A percentile compares a stretch with the other conserved stretches of the same genome.
phyloP scores from a whole-genome alignment of 345 rosid species.

The Hibiscus syriacus region DNA sequence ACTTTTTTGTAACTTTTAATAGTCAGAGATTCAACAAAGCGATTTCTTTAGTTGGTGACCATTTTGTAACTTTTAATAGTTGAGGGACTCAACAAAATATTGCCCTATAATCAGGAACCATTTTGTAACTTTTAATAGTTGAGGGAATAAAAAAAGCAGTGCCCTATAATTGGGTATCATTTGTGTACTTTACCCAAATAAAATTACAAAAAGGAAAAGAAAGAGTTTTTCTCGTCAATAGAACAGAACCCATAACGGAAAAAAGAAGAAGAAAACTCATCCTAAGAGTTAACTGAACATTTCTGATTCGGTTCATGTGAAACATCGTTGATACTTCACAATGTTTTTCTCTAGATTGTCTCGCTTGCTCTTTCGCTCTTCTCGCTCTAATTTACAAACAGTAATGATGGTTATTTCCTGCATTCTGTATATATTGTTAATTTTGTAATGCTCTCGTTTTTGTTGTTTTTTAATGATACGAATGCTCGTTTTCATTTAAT shows the following conservation, averaged over 20 bases:
- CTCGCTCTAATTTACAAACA: constrained; percentile 16
- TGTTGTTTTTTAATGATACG: fast-evolving
- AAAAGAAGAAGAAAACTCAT: neutral
- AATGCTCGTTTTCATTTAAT: neutral
- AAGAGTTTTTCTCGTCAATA: neutral
- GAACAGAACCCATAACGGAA: neutral
- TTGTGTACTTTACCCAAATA: too few relatives aligned
- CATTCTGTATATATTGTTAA: too few relatives aligned
- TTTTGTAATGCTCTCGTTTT: neutral
- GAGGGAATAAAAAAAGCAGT: too few relatives aligned
- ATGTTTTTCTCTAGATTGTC: constrained; percentile 30
- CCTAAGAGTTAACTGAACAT: neutral
- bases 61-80: too few relatives aligned
- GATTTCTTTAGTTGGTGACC: too few relatives aligned
- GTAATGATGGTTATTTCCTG: constrained; percentile 1
- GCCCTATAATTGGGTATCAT: too few relatives aligned
- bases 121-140: too few relatives aligned
- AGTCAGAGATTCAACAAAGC: too few relatives aligned
- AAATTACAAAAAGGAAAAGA: neutral
- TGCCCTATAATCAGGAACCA: too few relatives aligned
- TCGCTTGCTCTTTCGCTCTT: constrained; percentile 19
- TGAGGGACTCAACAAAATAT: too few relatives aligned
- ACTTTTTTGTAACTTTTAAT: too few relatives aligned
- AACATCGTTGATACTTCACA: neutral
- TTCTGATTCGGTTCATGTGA: constrained; percentile 6